These are phyloP conservation scores for Apiospora hydei DNA, from an alignment of 2,329 filamentous ascomycete genomes.

Conservation along the genomic window DNA sequence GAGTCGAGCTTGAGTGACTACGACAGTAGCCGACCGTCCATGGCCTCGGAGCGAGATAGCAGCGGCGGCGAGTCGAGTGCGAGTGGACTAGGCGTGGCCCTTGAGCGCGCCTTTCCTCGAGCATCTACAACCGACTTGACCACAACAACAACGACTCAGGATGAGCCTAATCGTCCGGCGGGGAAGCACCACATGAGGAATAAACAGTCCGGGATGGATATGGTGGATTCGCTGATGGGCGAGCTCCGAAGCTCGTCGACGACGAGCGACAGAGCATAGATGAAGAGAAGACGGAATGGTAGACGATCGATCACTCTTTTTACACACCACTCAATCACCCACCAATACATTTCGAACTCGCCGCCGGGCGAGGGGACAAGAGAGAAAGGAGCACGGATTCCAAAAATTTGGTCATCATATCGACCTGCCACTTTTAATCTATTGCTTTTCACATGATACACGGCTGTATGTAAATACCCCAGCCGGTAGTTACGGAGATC, in stretches of 20 bases:
- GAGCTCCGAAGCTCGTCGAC: slow-evolving; percentile 12
- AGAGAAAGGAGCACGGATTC: background rate
- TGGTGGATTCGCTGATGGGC: slow-evolving; percentile 13
- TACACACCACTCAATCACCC: background rate
- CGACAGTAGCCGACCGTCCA: slow-evolving; percentile 5
- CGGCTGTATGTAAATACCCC: background rate
- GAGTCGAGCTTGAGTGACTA: slow-evolving; percentile 10
- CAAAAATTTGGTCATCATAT: background rate
- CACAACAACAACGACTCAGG: background rate
- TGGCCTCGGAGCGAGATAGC: background rate
- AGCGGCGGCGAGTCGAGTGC: background rate
- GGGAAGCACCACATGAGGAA: background rate
- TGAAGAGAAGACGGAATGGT: background rate
- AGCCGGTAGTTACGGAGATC: background rate
- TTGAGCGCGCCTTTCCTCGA: slow-evolving; percentile 10
- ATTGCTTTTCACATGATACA: background rate
- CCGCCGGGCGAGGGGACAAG: background rate
- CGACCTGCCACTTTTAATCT: background rate
- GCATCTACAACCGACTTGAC: background rate
- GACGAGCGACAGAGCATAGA: background rate
- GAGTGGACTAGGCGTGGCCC: background rate
- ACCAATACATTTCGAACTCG: background rate
- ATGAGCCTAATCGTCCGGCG: background rate
- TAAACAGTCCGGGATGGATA: slow-evolving; percentile 3
- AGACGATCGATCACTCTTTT: background rate